These are phyloP conservation scores for Penicillium concentricum DNA, from an alignment of 2,329 filamentous ascomycete genomes.

Conservation along the genomic window DNA sequence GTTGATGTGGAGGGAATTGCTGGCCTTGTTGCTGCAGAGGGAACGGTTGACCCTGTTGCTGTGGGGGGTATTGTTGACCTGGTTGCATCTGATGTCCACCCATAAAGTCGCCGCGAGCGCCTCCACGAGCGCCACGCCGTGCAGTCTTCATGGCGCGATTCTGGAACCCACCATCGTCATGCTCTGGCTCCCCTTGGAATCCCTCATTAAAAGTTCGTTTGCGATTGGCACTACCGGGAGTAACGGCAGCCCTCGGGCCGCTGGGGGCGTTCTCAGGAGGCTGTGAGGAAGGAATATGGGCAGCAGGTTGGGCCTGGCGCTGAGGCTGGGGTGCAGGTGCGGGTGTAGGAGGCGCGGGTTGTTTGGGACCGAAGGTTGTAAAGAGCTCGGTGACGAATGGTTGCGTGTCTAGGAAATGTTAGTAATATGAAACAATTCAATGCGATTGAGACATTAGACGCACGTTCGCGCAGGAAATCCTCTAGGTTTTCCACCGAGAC, in stretches of 20 bases:
- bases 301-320: slow-evolving; percentile 16
- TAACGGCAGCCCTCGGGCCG: slow-evolving; percentile 25
- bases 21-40: slow-evolving; percentile 22
- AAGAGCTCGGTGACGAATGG: slow-evolving; percentile 59
- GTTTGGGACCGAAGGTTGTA: slow-evolving; percentile 49
- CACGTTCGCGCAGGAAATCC: slow-evolving; percentile 58
- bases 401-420: slow-evolving; percentile 44
- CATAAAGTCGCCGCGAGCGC: slow-evolving; percentile 46
- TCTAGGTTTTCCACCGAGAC: slow-evolving; percentile 56
- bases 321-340: slow-evolving; percentile 25
- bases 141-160: slow-evolving; percentile 50
- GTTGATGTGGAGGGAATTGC: slow-evolving; percentile 29
- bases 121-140: slow-evolving; percentile 38
- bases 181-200: slow-evolving; percentile 47
- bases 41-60: slow-evolving; percentile 27
- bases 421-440: slow-evolving; percentile 12
- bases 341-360: slow-evolving; percentile 25
- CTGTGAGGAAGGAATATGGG: slow-evolving; percentile 19
- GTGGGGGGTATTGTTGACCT: slow-evolving; percentile 30
- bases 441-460: slow-evolving; percentile 21
- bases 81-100: slow-evolving; percentile 28
- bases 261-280: slow-evolving; percentile 24
- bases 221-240: slow-evolving; percentile 34
- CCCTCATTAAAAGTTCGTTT: slow-evolving; percentile 56
- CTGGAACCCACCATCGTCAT: slow-evolving; percentile 40